These are phyloP conservation scores for Pythium sukuiense DNA, from an alignment of 352 stramenopile species.

Conservation along the genomic window DNA sequence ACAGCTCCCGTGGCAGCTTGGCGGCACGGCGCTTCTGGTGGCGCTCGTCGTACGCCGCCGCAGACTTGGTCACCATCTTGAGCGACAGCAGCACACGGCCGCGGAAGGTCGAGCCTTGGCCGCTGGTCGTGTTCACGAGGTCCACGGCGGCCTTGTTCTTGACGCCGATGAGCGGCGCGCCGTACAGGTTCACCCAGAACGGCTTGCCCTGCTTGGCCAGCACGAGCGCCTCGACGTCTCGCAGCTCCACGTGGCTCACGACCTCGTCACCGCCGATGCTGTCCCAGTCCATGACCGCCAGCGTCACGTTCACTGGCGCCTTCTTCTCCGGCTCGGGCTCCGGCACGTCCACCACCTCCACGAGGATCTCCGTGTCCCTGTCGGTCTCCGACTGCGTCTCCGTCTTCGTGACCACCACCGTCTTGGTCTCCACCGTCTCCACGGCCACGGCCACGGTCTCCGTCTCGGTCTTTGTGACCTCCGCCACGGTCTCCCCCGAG, in stretches of 20 bases:
- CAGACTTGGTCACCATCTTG: conserved; percentile 49
- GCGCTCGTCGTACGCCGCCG: conserved; percentile 61
- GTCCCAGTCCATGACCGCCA: conserved; percentile 75
- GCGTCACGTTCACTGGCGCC: conserved; percentile 28
- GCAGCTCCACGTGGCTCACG: conserved; percentile 50
- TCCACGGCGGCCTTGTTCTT: conserved; percentile 42
- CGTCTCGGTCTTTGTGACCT: neutral
- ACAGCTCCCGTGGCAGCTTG: conserved; percentile 47
- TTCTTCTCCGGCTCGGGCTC: neutral
- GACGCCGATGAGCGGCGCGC: conserved; percentile 51
- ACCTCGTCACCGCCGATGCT: conserved; percentile 63
- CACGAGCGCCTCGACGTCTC: conserved; percentile 38
- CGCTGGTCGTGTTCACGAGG: conserved; percentile 62
- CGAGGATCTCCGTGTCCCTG: neutral
- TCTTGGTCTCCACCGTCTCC: neutral
- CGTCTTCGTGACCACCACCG: neutral
- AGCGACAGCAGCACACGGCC: conserved; percentile 73
- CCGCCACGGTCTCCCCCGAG: neutral
- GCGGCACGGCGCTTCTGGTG: conserved; percentile 67
- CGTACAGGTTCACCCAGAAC: conserved; percentile 80
- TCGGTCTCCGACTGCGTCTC: neutral
- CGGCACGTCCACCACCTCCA: neutral
- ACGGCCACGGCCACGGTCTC: neutral
- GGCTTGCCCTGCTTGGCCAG: conserved; percentile 35
- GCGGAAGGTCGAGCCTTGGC: conserved; percentile 71